Base-by-base conservation (phyloP, 441 rosid genomes). In the Adansonia rubrostipa region DNA sequence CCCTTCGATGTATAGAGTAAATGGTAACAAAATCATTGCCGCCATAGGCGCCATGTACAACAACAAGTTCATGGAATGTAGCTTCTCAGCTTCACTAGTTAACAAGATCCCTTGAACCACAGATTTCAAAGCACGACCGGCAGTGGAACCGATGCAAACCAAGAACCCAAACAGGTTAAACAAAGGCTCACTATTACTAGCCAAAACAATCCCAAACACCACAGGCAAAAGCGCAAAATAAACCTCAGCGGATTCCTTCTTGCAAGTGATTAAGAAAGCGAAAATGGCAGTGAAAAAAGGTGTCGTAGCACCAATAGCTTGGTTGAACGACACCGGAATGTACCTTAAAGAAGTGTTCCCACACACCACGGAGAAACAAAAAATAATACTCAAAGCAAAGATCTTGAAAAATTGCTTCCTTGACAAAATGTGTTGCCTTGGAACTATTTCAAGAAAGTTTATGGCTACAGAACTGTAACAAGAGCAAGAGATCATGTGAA, bases 11-110 rank as follows among this genome's bases (percentile, higher is more conserved):
- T 92, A 96, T 14, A 96, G 96, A n/a, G 97, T 91, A 80, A 96
- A 85, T 22, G 99, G 99, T 58, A 96, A 68, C 75, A 94, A 85
- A 78, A 96, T 92, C 85, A 89, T 69, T 20, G 98, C 97, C 0
- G 98, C 97, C 93, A 96, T 92, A 1, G 99, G 99, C 11, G 99
- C 98, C 99, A 93, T 96, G 76, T 92, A 93, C 0, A 93, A 83
- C 60, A 96, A 77, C 83, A 96, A 82, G 85, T 96, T 96, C 99
- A 96, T 93, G 0, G 99, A 96, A 81, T 96, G 98, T 15, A 96
- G 85, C 86, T 92, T 93, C 89, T 96, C 99, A 0, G 97, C 91
- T 77, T 96, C 99, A 0, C 97, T 92, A 3, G 96, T 89, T 62
- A 96, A 77, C 24, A 96, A 66, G 45, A 96, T 86, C 78, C 98